These are phyloP conservation scores for Claviceps maximensis DNA, from an alignment of 2,329 filamentous ascomycete genomes.

Conservation along the genomic window DNA sequence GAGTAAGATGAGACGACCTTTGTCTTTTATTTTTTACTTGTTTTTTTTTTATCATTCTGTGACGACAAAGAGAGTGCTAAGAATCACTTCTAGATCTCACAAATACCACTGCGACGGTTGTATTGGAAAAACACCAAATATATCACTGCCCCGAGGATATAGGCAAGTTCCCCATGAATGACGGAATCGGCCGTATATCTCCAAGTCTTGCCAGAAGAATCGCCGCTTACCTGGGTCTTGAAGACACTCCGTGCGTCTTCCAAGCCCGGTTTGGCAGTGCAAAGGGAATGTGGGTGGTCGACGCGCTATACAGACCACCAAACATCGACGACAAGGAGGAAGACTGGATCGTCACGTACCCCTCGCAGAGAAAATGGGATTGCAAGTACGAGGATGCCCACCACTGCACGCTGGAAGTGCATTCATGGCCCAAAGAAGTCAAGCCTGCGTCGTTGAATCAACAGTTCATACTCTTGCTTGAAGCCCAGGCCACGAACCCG, in stretches of 20 bases:
- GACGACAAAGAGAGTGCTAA: too few relatives aligned
- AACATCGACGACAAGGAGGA: constrained; percentile 21
- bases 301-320: constrained; percentile 18
- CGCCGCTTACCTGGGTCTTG: constrained; percentile 33
- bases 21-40: neutral
- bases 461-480: constrained; percentile 56
- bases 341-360: constrained; percentile 53
- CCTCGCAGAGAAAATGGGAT: constrained; percentile 57
- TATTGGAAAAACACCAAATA: constrained; percentile 35
- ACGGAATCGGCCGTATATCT: constrained; percentile 55
- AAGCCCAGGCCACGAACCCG: constrained; percentile 40
- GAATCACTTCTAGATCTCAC: constrained; percentile 32
- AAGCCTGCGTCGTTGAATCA: constrained; percentile 45
- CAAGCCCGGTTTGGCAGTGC: constrained; percentile 60
- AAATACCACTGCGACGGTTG: constrained; percentile 31
- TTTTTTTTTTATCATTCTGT: neutral
- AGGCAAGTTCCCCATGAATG: constrained; percentile 42
- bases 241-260: constrained; percentile 46
- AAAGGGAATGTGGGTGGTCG: constrained; percentile 63
- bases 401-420: constrained; percentile 54
- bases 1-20: constrained; percentile 22
- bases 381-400: constrained; percentile 32
- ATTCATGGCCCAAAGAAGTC: constrained; percentile 22
- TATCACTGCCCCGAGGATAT: constrained; percentile 23
- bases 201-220: constrained; percentile 41